Conservation (phyloP, 176 grass and related monocot species). For the Aegilops tauschii region DNA sequence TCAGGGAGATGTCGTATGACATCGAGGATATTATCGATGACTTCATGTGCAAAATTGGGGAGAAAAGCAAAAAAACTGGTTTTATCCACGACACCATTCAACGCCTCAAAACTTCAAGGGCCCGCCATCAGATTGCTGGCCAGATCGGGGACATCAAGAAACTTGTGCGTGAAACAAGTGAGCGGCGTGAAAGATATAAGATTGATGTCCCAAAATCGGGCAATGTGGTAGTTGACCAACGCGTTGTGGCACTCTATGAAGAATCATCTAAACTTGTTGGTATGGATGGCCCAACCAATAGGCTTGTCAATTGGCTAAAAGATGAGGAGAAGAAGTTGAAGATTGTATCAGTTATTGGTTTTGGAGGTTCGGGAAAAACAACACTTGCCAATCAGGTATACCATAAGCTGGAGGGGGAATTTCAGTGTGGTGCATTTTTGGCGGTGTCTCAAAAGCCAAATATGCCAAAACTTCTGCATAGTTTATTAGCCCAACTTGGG, state of each 20-base stretch:
- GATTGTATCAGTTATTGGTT: not conserved
- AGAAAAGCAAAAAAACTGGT: not conserved
- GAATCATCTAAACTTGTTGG: too few species aligned
- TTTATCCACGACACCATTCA: not conserved
- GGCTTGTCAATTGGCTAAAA: too few species aligned
- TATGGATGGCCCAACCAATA: too few species aligned
- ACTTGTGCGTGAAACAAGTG: not conserved
- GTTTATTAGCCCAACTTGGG: conserved; percentile 1
- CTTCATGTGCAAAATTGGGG: not conserved
- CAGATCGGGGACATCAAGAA: not conserved
- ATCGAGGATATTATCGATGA: conserved; percentile 1
- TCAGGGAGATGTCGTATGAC: not conserved
- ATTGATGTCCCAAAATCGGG: not conserved
- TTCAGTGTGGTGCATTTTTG: conserved; percentile 2
- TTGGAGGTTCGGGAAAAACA: conserved; percentile 4
- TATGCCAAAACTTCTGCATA: not conserved
- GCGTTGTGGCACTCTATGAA: not conserved
- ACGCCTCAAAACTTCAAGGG: not conserved
- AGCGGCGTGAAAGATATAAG: not conserved
- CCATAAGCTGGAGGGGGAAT: not conserved
- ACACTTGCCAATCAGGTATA: conserved; percentile 9
- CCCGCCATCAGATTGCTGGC: not conserved
- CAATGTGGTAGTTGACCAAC: not conserved
- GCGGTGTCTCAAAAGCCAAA: conserved; percentile 1
- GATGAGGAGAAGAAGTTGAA: not conserved